Percentiles rank a stretch among this genome's conserved stretches.
phyloP scores from a whole-genome alignment of 2,329 filamentous ascomycete species.

The Alternaria consortialis region DNA sequence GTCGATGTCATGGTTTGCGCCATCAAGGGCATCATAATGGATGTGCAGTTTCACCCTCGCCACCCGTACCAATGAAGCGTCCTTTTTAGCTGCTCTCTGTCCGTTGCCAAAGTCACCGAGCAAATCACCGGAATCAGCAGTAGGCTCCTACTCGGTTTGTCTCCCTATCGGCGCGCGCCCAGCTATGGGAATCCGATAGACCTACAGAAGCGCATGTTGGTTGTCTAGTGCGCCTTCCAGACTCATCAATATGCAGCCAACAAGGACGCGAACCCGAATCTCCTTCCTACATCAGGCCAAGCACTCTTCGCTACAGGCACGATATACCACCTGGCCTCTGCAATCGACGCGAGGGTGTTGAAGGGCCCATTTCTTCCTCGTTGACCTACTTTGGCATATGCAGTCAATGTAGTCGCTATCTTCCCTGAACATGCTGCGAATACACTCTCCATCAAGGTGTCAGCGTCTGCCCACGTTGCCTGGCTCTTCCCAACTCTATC shows the following conservation, averaged over 20 bases:
- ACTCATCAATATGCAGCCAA: conserved; percentile 23
- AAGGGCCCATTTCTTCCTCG: neutral
- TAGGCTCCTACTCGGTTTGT: neutral
- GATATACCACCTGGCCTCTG: conserved; percentile 1
- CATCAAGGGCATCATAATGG: neutral
- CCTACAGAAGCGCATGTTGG: conserved; percentile 12
- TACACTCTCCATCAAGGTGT: neutral
- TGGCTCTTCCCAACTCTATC: neutral
- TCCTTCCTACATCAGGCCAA: conserved; percentile 22
- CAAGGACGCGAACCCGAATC: conserved; percentile 11
- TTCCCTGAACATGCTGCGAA: neutral
- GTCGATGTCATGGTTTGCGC: neutral
- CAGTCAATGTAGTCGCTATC: neutral
- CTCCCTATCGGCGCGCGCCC: conserved; percentile 4
- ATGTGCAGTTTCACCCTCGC: conserved; percentile 7
- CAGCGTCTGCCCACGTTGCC: neutral
- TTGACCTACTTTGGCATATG: conserved; percentile 3
- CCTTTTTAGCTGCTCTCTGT: conserved; percentile 9
- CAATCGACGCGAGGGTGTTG: neutral
- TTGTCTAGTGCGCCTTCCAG: conserved; percentile 28
- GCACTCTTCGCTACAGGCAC: conserved; percentile 13
- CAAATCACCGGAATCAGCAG: conserved; percentile 12
- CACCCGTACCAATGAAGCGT: conserved; percentile 7
- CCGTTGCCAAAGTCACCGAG: conserved; percentile 9
- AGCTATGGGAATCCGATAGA: conserved; percentile 8